phyloP scores from a whole-genome alignment of 2,329 filamentous ascomycete genomes.

The Sporothrix brunneoviolacea region DNA sequence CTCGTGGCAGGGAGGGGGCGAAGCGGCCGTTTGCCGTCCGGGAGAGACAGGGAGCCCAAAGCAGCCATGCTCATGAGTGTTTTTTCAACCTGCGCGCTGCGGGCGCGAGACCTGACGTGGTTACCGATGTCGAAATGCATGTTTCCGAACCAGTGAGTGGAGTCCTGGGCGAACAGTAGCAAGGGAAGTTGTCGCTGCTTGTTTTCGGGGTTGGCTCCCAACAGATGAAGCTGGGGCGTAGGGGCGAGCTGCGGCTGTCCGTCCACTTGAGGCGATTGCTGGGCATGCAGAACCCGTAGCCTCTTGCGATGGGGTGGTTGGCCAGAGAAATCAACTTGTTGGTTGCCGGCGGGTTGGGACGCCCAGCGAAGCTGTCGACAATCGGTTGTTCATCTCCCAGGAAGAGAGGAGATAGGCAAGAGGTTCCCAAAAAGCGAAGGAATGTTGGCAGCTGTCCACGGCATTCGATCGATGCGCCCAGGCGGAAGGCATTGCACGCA shows the following conservation, averaged over 20 bases:
- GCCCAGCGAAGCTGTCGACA: too few relatives aligned
- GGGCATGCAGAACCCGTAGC: background rate
- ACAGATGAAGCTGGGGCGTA: too few relatives aligned
- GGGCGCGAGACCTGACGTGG: slow-evolving; percentile 38
- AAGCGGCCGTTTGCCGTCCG: slow-evolving; percentile 18
- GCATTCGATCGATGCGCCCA: too few relatives aligned
- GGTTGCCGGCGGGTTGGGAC: too few relatives aligned
- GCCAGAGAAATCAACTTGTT: too few relatives aligned
- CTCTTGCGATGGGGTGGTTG: too few relatives aligned
- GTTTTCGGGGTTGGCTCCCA: too few relatives aligned
- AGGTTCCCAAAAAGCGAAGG: background rate
- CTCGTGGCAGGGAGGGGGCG: slow-evolving; percentile 25
- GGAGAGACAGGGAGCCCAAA: slow-evolving; percentile 7
- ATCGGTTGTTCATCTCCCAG: too few relatives aligned
- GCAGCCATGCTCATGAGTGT: slow-evolving; percentile 14
- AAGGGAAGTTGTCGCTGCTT: background rate
- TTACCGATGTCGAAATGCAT: slow-evolving; percentile 37
- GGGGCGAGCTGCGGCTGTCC: too few relatives aligned
- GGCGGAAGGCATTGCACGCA: too few relatives aligned
- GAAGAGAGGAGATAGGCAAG: background rate
- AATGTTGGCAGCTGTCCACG: background rate
- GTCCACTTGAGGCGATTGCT: background rate
- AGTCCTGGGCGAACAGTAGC: background rate
- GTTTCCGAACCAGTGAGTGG: slow-evolving; percentile 5
- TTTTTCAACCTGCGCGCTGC: slow-evolving; percentile 44